Base-by-base conservation (phyloP, 2,329 filamentous ascomycete species). In the Blumeriella jaapii region DNA sequence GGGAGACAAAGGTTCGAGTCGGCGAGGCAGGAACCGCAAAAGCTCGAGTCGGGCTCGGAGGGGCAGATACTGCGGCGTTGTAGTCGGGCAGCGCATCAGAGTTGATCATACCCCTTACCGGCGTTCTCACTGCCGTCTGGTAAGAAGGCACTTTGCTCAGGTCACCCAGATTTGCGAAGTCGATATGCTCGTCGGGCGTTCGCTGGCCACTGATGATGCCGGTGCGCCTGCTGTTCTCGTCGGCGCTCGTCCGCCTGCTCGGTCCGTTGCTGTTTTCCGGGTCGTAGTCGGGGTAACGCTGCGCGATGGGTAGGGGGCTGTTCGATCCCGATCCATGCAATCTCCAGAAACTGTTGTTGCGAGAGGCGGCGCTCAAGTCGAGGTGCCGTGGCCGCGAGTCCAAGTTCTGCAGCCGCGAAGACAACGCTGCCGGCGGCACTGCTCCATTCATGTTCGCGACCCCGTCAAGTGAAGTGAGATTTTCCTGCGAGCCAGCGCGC, bases 141-240 rank as follows among this genome's bases (percentile, higher is more conserved):
- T 87, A 87, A 38, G 81, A 86, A 1, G 82, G 82, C 2, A 87
- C 81, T 45, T 80, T 80, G 54, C 68, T 80, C 26, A 86, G 61
- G 44, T 75, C 70, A 30, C 70, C 68, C 46, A 83, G 60, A 43
- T 81, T 74, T 12, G 66, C 61, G 25, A 64, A 62, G 37, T 77
- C 69, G 31, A 67, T 49, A 43, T 76, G 69, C 46, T 75, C 68
- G 10, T 29, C 33, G 3, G 68, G 66, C 6, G 71, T 74, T 43
- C 67, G 64, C 37, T 67, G 61, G 4, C 67, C 67, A 11, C 69
- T 70, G 4, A 54, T 55, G 18, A 54, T 42, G 32, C 42, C 45
- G n/a, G 46, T 43, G 3, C 31, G 16, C 25, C 47, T 20, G 41
- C 74, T 52, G 65, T 47, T 41, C 2, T 59, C 61, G 42, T 68